Percentiles rank a stretch among this genome's conserved stretches.
These are phyloP conservation scores for Xylaria scruposa DNA, from an alignment of 495 filamentous ascomycete species.

Conservation along the genomic window DNA sequence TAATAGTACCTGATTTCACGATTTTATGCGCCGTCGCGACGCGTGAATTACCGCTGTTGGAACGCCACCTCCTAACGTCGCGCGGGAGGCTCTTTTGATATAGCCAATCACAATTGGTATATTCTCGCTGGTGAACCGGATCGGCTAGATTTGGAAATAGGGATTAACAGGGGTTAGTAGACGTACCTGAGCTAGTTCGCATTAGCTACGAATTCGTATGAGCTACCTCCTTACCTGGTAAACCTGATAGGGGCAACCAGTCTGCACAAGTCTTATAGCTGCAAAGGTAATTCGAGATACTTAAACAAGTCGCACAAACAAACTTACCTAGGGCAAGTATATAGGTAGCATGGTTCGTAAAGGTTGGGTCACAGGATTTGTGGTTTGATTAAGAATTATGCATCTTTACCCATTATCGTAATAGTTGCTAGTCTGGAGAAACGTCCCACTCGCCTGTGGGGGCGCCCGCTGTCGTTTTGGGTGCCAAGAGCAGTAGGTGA, in stretches of 20 bases:
- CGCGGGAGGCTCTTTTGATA: conserved; percentile 10
- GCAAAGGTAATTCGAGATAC: background rate
- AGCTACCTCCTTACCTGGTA: too few species aligned
- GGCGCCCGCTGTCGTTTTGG: background rate
- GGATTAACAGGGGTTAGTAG: conserved; percentile 10
- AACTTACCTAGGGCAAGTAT: too few species aligned
- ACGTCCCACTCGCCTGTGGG: background rate
- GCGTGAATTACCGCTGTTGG: background rate
- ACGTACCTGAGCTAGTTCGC: conserved; percentile 5
- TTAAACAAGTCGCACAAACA: background rate
- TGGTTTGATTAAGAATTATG: conserved; percentile 10
- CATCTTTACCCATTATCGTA: background rate
- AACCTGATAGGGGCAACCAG: background rate
- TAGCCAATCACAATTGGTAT: background rate
- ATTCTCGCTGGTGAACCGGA: conserved; percentile 2
- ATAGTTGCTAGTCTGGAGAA: background rate
- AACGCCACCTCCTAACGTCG: conserved; percentile 4
- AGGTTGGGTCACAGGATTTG: background rate
- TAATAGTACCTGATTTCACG: conserved; percentile 2
- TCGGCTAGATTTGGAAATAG: conserved; percentile 23
- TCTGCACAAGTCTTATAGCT: background rate
- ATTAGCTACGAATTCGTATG: too few species aligned
- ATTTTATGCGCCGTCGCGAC: conserved; percentile 19
- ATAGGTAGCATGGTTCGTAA: background rate
- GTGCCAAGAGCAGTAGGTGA: conserved; percentile 17